Conservation (phyloP, 257 asterid genomes). For the Ehretia macrophylla region DNA sequence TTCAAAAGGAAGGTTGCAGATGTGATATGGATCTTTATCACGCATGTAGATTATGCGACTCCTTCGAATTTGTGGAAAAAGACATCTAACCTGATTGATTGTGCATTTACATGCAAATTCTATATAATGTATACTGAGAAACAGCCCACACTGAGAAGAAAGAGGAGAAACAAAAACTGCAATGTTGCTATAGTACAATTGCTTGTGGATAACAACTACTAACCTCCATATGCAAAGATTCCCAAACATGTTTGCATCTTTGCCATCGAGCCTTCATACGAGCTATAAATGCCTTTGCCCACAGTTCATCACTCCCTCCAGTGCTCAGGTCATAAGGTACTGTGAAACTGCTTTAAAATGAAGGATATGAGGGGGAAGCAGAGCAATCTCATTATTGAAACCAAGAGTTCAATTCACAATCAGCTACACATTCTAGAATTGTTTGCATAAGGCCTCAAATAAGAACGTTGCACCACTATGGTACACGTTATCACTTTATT, state of each 20-base stretch:
- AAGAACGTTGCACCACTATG: too few species aligned
- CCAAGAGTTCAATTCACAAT: neutral
- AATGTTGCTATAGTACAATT: constrained; percentile 46
- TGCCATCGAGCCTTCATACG: constrained; percentile 35
- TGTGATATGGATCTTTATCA: too few species aligned
- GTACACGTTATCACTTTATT: too few species aligned
- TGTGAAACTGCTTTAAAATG: constrained; percentile 46
- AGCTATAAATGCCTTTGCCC: constrained; percentile 68
- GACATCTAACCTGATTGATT: too few species aligned
- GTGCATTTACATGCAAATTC: too few species aligned
- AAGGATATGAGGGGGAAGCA: neutral
- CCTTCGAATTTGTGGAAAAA: too few species aligned
- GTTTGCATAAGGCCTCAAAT: too few species aligned
- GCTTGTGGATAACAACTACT: constrained; percentile 62
- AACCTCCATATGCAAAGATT: constrained; percentile 69
- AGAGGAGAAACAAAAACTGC: neutral
- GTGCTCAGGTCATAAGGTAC: constrained; percentile 73
- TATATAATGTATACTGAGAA: too few species aligned
- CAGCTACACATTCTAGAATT: too few species aligned
- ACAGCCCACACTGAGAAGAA: neutral
- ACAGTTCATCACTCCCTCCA: constrained; percentile 57
- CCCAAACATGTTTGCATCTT: constrained; percentile 62
- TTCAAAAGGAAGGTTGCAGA: too few species aligned
- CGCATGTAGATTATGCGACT: too few species aligned
- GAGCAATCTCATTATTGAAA: constrained; percentile 3